Conservation (phyloP, 148 eudicot species). For the Mesembryanthemum crystallinum region DNA sequence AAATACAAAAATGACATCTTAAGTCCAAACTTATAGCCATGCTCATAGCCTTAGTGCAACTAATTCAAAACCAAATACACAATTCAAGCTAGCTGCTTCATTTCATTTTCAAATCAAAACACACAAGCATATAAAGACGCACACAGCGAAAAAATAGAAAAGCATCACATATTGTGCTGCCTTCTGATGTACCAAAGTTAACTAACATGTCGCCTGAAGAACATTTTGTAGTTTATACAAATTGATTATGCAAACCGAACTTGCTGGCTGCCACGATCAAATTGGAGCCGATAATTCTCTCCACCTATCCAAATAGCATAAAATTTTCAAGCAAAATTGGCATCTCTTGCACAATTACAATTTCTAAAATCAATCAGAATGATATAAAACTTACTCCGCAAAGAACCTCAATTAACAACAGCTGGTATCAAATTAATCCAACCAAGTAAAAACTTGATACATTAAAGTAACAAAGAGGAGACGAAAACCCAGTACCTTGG, state of each 20-base stretch:
- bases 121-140: background rate
- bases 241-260: background rate
- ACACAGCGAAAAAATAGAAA: background rate
- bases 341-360: background rate
- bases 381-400: too few species aligned
- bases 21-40: background rate
- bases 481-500: slow-evolving; percentile 78
- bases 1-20: background rate
- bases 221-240: background rate
- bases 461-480: too few species aligned
- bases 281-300: background rate
- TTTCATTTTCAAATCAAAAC: background rate
- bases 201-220: background rate
- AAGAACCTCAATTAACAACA: background rate
- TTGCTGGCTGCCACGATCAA: background rate
- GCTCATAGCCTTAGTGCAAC: background rate
- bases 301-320: background rate
- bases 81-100: background rate
- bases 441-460: background rate
- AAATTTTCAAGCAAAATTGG: background rate
- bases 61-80: background rate
- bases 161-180: too few species aligned
- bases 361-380: too few species aligned
- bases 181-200: too few species aligned
- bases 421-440: background rate